phyloP scores from a whole-genome alignment of 345 rosid genomes.

The Melastoma malabathricum region DNA sequence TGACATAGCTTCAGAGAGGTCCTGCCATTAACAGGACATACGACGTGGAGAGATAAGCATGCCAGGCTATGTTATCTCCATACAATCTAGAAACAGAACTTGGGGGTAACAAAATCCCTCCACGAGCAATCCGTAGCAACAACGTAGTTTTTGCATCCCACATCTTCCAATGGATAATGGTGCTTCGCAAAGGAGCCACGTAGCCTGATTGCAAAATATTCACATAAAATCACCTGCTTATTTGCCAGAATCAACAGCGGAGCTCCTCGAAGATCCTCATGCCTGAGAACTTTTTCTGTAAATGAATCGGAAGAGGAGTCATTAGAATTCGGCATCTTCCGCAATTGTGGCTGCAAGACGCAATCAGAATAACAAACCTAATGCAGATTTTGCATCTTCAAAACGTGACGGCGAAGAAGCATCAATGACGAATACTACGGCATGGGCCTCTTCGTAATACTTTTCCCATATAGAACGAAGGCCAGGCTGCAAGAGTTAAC shows the following conservation, averaged over 20 bases:
- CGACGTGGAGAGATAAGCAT: neutral
- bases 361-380: slow-evolving; percentile 54
- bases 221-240: slow-evolving; percentile 56
- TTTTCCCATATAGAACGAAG: slow-evolving; percentile 98
- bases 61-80: neutral
- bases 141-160: too few relatives aligned
- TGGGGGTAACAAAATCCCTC: neutral
- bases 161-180: too few relatives aligned
- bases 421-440: slow-evolving; percentile 78
- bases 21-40: slow-evolving; percentile 30
- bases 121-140: too few relatives aligned
- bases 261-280: slow-evolving; percentile 95
- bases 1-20: slow-evolving; percentile 75
- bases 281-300: slow-evolving; percentile 62
- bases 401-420: slow-evolving; percentile 88
- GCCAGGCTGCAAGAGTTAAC: slow-evolving; percentile 46
- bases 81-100: neutral
- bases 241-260: slow-evolving; percentile 85
- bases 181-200: too few relatives aligned
- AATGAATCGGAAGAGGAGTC: neutral
- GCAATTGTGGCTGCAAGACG: slow-evolving; percentile 80
- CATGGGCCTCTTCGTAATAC: slow-evolving; percentile 98
- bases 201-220: neutral
- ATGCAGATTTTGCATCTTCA: slow-evolving; percentile 89
- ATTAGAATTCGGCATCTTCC: slow-evolving; percentile 56